phyloP scores from a whole-genome alignment of 116 monocot genomes.

The Thalassia testudinum region DNA sequence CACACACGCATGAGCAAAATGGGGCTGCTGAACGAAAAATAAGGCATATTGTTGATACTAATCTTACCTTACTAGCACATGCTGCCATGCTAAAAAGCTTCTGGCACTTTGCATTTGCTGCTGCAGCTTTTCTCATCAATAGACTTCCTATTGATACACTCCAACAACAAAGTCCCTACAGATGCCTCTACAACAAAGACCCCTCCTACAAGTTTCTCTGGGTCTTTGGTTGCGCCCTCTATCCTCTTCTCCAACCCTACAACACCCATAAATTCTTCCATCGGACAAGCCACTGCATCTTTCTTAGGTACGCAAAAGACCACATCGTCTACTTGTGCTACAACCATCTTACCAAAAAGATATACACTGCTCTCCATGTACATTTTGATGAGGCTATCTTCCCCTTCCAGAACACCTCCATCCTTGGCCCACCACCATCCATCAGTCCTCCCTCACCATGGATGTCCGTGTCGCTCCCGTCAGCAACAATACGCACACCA shows the following conservation, averaged over 20 bases:
- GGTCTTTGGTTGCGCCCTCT: too few relatives aligned
- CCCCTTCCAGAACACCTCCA: neutral
- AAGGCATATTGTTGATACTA: slow-evolving; percentile 1
- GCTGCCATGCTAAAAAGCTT: neutral
- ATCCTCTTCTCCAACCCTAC: too few relatives aligned
- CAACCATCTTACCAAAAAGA: neutral
- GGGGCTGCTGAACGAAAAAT: neutral
- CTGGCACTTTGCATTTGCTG: slow-evolving; percentile 1
- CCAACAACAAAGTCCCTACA: neutral
- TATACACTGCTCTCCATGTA: neutral
- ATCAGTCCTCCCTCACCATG: too few relatives aligned
- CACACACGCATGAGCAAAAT: neutral
- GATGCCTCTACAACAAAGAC: neutral
- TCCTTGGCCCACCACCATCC: too few relatives aligned
- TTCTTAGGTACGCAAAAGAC: neutral
- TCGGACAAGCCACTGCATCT: too few relatives aligned
- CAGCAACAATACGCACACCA: too few relatives aligned
- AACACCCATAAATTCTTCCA: too few relatives aligned
- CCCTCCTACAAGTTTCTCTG: too few relatives aligned
- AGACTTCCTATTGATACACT: neutral
- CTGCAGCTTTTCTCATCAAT: neutral
- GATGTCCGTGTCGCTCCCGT: too few relatives aligned
- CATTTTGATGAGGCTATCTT: neutral
- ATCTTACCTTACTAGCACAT: slow-evolving; percentile 2
- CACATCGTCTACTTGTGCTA: neutral